phyloP scores from a whole-genome alignment of 225 moss, liverwort and hornwort genomes.

The Pleurozium schreberi region DNA sequence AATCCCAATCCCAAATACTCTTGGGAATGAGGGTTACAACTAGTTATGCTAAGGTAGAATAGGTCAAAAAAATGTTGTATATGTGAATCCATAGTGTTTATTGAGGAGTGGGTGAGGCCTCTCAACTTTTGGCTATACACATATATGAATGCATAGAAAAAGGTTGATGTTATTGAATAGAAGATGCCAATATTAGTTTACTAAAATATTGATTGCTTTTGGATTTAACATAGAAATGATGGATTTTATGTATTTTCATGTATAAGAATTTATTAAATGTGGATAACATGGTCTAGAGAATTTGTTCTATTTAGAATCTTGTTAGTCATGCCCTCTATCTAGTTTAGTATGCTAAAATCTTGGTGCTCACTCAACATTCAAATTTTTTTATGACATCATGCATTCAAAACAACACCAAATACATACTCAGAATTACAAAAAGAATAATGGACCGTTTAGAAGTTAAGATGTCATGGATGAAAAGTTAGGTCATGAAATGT shows the following conservation, averaged over 20 bases:
- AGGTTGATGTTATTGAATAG: not conserved
- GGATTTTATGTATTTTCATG: too few relatives aligned
- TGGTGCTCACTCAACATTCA: accelerated
- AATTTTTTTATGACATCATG: not conserved
- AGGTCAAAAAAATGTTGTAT: not conserved
- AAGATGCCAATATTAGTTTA: not conserved
- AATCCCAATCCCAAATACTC: not conserved
- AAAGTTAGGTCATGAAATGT: too few relatives aligned
- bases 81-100: not conserved
- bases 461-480: not conserved
- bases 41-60: accelerated
- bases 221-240: not conserved
- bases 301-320: not conserved
- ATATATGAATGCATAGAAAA: not conserved
- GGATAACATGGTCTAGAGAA: accelerated
- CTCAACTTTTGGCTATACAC: not conserved
- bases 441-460: accelerated
- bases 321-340: not conserved
- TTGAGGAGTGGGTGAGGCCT: accelerated
- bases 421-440: too few relatives aligned
- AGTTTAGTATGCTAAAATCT: not conserved
- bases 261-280: not conserved
- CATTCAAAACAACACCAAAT: not conserved
- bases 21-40: not conserved
- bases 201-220: accelerated